Percentiles rank a stretch among this genome's conserved stretches.
Evolutionary conservation across 2,329 filamentous ascomycete species (phyloP).

Genomic region (Neofusicoccum cordaticola): DNA sequence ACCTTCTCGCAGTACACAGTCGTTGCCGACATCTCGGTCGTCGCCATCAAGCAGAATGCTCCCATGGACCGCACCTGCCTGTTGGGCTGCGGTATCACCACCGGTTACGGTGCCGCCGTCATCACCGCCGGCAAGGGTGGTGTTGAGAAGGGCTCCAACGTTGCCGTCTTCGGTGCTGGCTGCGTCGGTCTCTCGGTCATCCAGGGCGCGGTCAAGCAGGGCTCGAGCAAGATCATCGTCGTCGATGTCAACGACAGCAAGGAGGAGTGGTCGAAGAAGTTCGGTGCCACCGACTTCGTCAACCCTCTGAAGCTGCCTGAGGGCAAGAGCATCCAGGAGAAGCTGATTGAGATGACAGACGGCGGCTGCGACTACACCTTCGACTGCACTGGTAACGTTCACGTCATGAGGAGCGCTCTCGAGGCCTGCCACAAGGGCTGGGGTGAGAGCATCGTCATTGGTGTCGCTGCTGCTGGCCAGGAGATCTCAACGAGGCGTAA

Average conservation of each 20-base stretch:
- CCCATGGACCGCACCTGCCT: constrained; percentile 95
- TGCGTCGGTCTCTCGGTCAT: constrained; percentile 95
- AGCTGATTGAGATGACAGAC: constrained; percentile 95
- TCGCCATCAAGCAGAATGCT: constrained; percentile 84
- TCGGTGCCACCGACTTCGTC: constrained; percentile 94
- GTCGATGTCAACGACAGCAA: constrained; percentile 84
- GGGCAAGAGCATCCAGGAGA: constrained; percentile 80
- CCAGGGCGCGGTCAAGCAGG: constrained; percentile 85
- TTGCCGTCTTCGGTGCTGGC: constrained; percentile 91
- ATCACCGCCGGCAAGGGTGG: constrained; percentile 71
- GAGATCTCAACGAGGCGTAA: constrained; percentile 91
- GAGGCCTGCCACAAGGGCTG: constrained; percentile 99
- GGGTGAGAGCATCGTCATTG: constrained; percentile 97
- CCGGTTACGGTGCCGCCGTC: constrained; percentile 91
- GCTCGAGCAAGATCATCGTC: constrained; percentile 73
- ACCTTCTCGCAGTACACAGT: constrained; percentile 99
- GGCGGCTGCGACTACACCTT: constrained; percentile 99
- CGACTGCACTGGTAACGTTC: constrained; percentile 96
- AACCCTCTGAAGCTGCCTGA: constrained; percentile 69
- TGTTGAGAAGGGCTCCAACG: constrained; percentile 82
- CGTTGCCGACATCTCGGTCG: constrained; percentile 96
- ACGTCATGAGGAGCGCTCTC: constrained; percentile 90
- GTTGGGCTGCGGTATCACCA: constrained; percentile 97
- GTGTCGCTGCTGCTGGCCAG: constrained; percentile 92
- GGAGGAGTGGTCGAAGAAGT: constrained; percentile 89